phyloP scores from a whole-genome alignment of 2,329 filamentous ascomycete species.

The Diaporthe citriasiana region DNA sequence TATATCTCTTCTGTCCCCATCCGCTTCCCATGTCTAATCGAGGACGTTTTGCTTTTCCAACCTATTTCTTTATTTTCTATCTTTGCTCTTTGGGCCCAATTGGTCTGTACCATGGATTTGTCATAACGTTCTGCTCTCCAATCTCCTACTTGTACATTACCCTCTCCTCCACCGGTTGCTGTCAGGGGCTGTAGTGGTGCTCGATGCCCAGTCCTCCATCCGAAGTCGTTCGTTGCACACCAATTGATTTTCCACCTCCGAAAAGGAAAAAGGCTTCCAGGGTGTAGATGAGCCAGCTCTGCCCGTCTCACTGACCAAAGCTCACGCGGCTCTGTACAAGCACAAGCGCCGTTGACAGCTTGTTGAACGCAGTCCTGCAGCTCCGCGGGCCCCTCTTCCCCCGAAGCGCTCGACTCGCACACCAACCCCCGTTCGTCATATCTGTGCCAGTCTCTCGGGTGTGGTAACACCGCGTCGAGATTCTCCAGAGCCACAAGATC shows the following conservation, averaged over 20 bases:
- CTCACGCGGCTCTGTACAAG: slow-evolving; percentile 6
- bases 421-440: slow-evolving; percentile 26
- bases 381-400: neutral
- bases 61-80: slow-evolving; percentile 40
- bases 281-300: slow-evolving; percentile 30
- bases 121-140: slow-evolving; percentile 50
- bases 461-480: slow-evolving; percentile 8
- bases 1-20: slow-evolving; percentile 62
- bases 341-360: slow-evolving; percentile 15
- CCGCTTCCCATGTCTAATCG: slow-evolving; percentile 52
- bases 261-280: slow-evolving; percentile 38
- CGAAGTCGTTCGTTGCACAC: slow-evolving; percentile 43
- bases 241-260: slow-evolving; percentile 38
- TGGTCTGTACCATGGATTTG: slow-evolving; percentile 57
- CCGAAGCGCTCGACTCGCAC: slow-evolving; percentile 23
- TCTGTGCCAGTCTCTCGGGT: slow-evolving; percentile 25
- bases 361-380: slow-evolving; percentile 33
- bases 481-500: slow-evolving; percentile 11
- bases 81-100: slow-evolving; percentile 49
- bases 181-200: slow-evolving; percentile 38
- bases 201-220: slow-evolving; percentile 41
- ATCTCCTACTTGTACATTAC: slow-evolving; percentile 45
- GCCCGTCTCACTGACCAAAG: slow-evolving; percentile 17
- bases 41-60: slow-evolving; percentile 36
- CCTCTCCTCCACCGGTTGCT: slow-evolving; percentile 38